phyloP scores from a whole-genome alignment of 768 basidiomycete species.

The Boletus subcaerulescens region DNA sequence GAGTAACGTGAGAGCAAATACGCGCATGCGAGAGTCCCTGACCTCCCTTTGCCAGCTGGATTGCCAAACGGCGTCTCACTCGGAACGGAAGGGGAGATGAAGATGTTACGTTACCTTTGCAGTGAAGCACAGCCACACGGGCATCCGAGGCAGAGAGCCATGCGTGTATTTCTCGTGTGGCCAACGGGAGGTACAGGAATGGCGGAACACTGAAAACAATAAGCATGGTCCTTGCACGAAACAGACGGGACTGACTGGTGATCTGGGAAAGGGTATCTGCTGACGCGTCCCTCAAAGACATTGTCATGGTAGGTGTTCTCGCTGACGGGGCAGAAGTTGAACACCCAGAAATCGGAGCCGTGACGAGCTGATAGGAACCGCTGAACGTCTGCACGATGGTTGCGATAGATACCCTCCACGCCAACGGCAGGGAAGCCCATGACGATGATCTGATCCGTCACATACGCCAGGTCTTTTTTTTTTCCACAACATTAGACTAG shows the following conservation, averaged over 20 bases:
- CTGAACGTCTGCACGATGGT: conserved; percentile 70
- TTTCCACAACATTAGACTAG: neutral
- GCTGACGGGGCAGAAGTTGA: conserved; percentile 80
- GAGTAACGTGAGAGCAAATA: conserved; percentile 63
- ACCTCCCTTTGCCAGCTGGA: conserved; percentile 77
- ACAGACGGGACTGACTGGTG: conserved; percentile 80
- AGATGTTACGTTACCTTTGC: conserved; percentile 58
- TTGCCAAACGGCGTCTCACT: conserved; percentile 2
- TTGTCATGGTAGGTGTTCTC: conserved; percentile 77
- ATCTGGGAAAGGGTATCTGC: conserved; percentile 86
- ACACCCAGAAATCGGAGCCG: conserved; percentile 78
- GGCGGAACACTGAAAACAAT: conserved; percentile 61
- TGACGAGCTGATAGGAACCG: conserved; percentile 73
- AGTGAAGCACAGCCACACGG: conserved; percentile 78
- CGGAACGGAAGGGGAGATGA: neutral
- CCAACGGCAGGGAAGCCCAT: conserved; percentile 87
- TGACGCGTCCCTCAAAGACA: conserved; percentile 71
- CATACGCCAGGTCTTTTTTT: conserved; percentile 55
- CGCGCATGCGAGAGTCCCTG: conserved; percentile 81
- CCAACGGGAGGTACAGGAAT: conserved; percentile 66
- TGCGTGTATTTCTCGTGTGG: conserved; percentile 66
- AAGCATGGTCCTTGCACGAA: neutral
- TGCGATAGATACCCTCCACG: conserved; percentile 76
- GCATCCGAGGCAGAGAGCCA: conserved; percentile 69
- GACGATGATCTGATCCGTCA: conserved; percentile 72